Conservation (phyloP, 2,329 filamentous ascomycete genomes). For the Hymenoscyphus linearis region DNA sequence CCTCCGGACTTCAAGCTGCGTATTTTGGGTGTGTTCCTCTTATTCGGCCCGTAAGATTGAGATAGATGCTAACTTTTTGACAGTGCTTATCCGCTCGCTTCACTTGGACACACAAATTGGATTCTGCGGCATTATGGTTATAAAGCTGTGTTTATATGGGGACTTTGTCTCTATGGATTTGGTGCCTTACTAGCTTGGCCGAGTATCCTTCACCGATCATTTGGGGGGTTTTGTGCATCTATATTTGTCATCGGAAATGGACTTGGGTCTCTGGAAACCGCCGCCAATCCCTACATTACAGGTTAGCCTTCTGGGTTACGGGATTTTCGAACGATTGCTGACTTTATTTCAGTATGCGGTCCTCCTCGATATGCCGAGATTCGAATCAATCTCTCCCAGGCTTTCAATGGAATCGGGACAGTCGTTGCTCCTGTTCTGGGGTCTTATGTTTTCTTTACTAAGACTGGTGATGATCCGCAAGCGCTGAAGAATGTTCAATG, state of each 20-base stretch:
- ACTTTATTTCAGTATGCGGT: slow-evolving; percentile 59
- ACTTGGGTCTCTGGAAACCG: slow-evolving; percentile 69
- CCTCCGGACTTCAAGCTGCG: slow-evolving; percentile 54
- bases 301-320: slow-evolving; percentile 31
- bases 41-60: slow-evolving; percentile 36
- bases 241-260: slow-evolving; percentile 72
- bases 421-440: slow-evolving; percentile 53
- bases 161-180: slow-evolving; percentile 65
- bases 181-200: slow-evolving; percentile 81
- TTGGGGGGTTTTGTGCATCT: slow-evolving; percentile 71
- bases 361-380: slow-evolving; percentile 69
- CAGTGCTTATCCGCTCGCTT: slow-evolving; percentile 67
- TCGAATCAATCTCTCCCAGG: slow-evolving; percentile 69
- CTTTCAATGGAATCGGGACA: slow-evolving; percentile 66
- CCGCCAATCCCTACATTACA: slow-evolving; percentile 66
- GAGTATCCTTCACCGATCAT: slow-evolving; percentile 65
- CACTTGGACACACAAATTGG: slow-evolving; percentile 61
- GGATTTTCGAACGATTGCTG: slow-evolving; percentile 19
- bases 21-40: slow-evolving; percentile 62
- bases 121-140: slow-evolving; percentile 60
- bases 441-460: slow-evolving; percentile 56
- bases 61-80: slow-evolving; percentile 48
- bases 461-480: slow-evolving; percentile 43
- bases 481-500: slow-evolving; percentile 56
- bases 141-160: slow-evolving; percentile 61